Evolutionary conservation across 768 basidiomycete genomes (phyloP), one percentile per base, ranked within the genome.

Genomic region (Leucocoprinus birnbaumii): DNA sequence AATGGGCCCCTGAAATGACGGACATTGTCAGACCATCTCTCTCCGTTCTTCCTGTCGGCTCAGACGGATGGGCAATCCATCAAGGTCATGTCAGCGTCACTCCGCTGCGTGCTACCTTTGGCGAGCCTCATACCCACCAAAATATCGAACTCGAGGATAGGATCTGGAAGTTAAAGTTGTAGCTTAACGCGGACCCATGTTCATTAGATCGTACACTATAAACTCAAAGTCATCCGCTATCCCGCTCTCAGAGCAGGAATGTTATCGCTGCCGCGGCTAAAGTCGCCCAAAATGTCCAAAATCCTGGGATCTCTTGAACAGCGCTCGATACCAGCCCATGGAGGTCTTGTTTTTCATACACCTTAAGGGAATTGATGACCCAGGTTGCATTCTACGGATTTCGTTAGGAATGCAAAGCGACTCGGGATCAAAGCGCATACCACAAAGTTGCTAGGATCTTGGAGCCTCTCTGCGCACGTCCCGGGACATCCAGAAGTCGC

Each of bases 11-110:
- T 11, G 84, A 90, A 47, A 81, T 94, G 76, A 71, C 71, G n/a
- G 76, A 73, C 10, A 72, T 95, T 13, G 77, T 95, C 42, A 75
- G 73, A 42, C 91, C 91, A 2, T 67, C 76, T 13, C 58, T 75
- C 44, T 77, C 80, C 2, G 66, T 66, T 16, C 70, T 94, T n/a
- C 89, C 91, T 1, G 72, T 80, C 18, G 93, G 91, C 2, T 84
- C 89, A 9, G 94, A 97, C 67, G 84, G 81, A 0, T 92, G 89
- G 89, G 91, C 89, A 14, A 72, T 94, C 27, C 72, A 76, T 55
- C 76, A 83, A 55, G 89, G 86, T 3, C 82, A 74, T 60, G 86
- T 82, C 31, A 89, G 87, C 59, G 84, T 94, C 2, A 92, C 91
- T 21, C 90, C 92, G 3, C 68, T 94, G 51, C 77, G 83, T 52